Percentiles rank a stretch among this genome's conserved stretches.
These are phyloP conservation scores for Testicularia cyperi DNA, from an alignment of 1,284 basidiomycete species.

Conservation along the genomic window DNA sequence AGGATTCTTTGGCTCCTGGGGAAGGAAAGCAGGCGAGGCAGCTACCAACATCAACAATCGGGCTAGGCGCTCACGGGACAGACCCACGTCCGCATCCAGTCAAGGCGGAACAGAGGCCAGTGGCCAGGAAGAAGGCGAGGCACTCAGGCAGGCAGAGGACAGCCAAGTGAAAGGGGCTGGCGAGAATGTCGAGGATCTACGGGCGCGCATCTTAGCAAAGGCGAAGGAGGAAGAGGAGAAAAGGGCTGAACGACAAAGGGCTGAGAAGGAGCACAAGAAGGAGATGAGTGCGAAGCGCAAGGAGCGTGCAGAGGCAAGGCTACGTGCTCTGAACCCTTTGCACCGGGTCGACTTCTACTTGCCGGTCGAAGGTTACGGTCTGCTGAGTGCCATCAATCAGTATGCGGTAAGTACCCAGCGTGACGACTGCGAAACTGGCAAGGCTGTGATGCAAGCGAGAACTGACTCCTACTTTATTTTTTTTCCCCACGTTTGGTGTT, in stretches of 20 bases:
- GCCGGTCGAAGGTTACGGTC: constrained; percentile 36
- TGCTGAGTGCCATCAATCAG: constrained; percentile 40
- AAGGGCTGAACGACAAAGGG: constrained; percentile 14
- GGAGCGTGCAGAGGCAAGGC: constrained; percentile 20
- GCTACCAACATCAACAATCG: constrained; percentile 3
- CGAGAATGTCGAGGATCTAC: constrained; percentile 5
- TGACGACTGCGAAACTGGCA: background rate
- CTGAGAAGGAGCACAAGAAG: constrained; percentile 21
- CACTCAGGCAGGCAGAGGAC: constrained; percentile 26
- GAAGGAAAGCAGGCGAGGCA: constrained; percentile 16
- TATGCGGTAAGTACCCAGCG: constrained; percentile 7
- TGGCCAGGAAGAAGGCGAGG: constrained; percentile 4
- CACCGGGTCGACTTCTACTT: constrained; percentile 41
- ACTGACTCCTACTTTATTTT: too few relatives aligned
- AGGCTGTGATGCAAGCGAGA: too few relatives aligned
- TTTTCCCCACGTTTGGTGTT: background rate
- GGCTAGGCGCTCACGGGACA: constrained; percentile 1
- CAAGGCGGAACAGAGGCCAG: constrained; percentile 6
- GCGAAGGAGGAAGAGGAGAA: constrained; percentile 20
- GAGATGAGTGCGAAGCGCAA: constrained; percentile 21
- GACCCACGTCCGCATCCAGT: background rate
- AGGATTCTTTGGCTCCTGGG: constrained; percentile 30
- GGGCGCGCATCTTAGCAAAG: constrained; percentile 8
- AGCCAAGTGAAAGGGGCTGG: constrained; percentile 15
- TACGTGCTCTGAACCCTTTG: constrained; percentile 35